Percentiles rank a stretch among this genome's conserved stretches.
phyloP scores from a whole-genome alignment of 345 rosid genomes.

The Tarenaya hassleriana region DNA sequence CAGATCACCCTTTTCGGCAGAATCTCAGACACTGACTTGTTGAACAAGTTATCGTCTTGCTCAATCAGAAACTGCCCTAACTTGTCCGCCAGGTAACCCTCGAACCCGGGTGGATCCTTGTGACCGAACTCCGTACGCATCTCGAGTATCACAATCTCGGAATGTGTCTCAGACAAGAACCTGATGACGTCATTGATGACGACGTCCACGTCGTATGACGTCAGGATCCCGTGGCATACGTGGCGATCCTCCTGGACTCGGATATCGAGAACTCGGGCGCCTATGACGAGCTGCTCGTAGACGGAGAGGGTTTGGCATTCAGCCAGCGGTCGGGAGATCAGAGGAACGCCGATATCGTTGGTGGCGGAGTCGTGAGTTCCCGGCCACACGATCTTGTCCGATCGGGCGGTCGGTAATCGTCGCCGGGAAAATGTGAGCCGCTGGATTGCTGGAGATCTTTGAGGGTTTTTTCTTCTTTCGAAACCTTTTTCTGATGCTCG shows the following conservation, averaged over 20 bases:
- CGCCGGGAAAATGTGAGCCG: slow-evolving; percentile 55
- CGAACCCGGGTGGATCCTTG: slow-evolving; percentile 65
- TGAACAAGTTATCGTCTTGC: slow-evolving; percentile 56
- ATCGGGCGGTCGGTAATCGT: slow-evolving; percentile 53
- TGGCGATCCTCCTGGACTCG: slow-evolving; percentile 61
- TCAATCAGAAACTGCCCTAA: slow-evolving; percentile 55
- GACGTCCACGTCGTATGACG: slow-evolving; percentile 49
- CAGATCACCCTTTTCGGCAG: slow-evolving; percentile 72
- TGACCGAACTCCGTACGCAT: slow-evolving; percentile 79
- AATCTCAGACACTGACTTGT: slow-evolving; percentile 48
- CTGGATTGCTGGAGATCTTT: slow-evolving; percentile 37
- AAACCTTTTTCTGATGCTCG: slow-evolving; percentile 38
- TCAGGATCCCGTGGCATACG: slow-evolving; percentile 69
- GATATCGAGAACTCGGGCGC: slow-evolving; percentile 62
- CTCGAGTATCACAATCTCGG: slow-evolving; percentile 68
- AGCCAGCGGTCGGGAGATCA: slow-evolving; percentile 58
- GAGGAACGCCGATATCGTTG: slow-evolving; percentile 59
- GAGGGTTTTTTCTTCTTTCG: slow-evolving; percentile 39
- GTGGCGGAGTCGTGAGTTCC: slow-evolving; percentile 94
- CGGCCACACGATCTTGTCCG: slow-evolving; percentile 81
- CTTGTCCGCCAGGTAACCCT: slow-evolving; percentile 48
- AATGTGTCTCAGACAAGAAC: slow-evolving; percentile 60
- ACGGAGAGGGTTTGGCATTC: slow-evolving; percentile 74
- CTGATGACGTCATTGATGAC: slow-evolving; percentile 58
- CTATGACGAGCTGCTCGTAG: slow-evolving; percentile 59